Conservation (phyloP, 164 flowering plant genomes). For the Nelumbo lutea region DNA sequence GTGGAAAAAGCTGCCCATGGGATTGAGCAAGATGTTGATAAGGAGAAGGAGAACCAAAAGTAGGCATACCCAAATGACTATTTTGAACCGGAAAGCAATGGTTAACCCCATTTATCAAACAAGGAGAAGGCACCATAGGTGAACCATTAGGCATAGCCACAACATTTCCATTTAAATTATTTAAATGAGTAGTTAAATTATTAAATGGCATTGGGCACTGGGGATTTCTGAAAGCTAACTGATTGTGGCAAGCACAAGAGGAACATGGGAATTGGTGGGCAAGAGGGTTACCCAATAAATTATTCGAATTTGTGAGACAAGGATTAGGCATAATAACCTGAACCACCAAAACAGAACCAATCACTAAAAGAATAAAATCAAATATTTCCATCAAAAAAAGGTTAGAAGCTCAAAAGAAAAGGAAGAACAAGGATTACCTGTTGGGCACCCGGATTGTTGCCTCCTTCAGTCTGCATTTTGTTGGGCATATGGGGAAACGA, state of each 20-base stretch:
- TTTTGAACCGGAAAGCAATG: constrained; percentile 8
- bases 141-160: neutral
- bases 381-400: neutral
- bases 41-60: neutral
- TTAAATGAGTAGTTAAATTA: constrained; percentile 1
- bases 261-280: constrained; percentile 4
- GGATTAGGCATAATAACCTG: constrained; percentile 13
- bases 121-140: neutral
- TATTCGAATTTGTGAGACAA: constrained; percentile 2
- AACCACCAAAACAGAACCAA: neutral
- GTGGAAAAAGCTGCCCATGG: neutral
- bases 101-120: constrained; percentile 3
- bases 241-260: constrained; percentile 2
- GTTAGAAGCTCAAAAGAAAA: neutral
- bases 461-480: constrained; percentile 13
- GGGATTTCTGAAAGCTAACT: neutral
- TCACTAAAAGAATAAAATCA: neutral
- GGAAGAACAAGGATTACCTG: constrained; percentile 7
- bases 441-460: constrained; percentile 5
- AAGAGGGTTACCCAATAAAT: neutral
- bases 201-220: constrained; percentile 1
- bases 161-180: constrained; percentile 1
- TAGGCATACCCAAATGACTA: constrained; percentile 3
- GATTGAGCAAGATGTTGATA: neutral
- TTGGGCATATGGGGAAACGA: constrained; percentile 9